Base-by-base conservation (phyloP, 345 rosid species). In the Dipteronia dyeriana region DNA sequence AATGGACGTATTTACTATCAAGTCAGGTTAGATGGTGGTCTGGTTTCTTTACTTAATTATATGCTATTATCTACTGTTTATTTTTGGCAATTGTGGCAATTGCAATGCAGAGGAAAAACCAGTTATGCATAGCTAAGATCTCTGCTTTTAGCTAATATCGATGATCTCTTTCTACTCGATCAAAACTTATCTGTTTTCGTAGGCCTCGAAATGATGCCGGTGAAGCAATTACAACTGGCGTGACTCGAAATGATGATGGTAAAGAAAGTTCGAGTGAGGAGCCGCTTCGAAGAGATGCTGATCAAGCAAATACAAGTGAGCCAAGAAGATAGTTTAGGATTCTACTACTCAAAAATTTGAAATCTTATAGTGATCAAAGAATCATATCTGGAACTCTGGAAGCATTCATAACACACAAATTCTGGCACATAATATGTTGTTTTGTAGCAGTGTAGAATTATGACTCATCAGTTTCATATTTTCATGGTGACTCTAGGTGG, bases 271-370 rank as follows among this genome's bases (percentile, higher is more conserved):
- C 74, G 31, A 63, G 56, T 56, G 34, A 10, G 57, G 45, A 41
- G 45, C 22, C 75, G 38, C 6, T 0, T 38, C 64, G 6, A 62
- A 47, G 9, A 34, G 62, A 59, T 47, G 59, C 54, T 14, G 60
- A 62, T 23, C 67, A 73, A 73, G 59, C 59, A 60, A 72, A 61
- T 12, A 9, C 75, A 57, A 69, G 66, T 26, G 49, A 66, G 53
- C 26, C 12, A 14, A 51, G 49, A 67, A 41, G 26, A 19, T 74
- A 76, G 70, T 31, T 70, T 13, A 38, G 23, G 22, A 73, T 73
- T 73, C 68, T 31, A 49, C 34, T 14, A 10, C 38, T 34, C 38
- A 38, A 31, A n/a, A 11, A 31, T 5, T 20, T 13, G 38, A 8
- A 34, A 20, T 8, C 54, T 60, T 71, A 17, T 8, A 71, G 29